Conservation (phyloP, 2,329 filamentous ascomycete genomes). For the Fonsecaea pedrosoi region DNA sequence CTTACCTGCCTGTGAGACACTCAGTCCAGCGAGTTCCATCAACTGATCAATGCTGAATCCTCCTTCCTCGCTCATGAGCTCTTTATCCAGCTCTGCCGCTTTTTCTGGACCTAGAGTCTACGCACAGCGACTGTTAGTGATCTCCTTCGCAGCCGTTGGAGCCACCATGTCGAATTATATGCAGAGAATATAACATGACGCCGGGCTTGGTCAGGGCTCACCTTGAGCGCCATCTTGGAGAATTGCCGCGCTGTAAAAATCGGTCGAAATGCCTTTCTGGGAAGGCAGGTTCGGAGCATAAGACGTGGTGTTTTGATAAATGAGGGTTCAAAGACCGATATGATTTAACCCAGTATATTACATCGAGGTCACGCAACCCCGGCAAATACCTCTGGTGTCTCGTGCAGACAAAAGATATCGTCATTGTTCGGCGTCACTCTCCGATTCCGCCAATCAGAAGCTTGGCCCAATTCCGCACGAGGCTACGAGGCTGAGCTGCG, state of each 20-base stretch:
- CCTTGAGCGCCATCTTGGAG: conserved; percentile 52
- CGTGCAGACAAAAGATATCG: conserved; percentile 14
- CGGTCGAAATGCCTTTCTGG: conserved; percentile 19
- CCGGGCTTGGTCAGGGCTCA: conserved; percentile 30
- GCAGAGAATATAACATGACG: background rate
- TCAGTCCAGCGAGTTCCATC: conserved; percentile 94
- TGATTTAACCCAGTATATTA: too few relatives aligned
- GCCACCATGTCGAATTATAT: background rate
- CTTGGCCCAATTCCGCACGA: conserved; percentile 10
- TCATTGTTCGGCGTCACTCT: conserved; percentile 15
- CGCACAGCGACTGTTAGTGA: background rate
- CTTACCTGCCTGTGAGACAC: conserved; percentile 85
- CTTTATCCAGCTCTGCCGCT: conserved; percentile 85
- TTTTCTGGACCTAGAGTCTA: conserved; percentile 86
- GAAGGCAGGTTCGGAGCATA: conserved; percentile 27
- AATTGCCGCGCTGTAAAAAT: conserved; percentile 26
- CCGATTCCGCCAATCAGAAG: conserved; percentile 33
- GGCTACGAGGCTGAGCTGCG: conserved; percentile 17
- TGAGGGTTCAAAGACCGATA: too few relatives aligned
- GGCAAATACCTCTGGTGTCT: too few relatives aligned
- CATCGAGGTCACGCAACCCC: too few relatives aligned
- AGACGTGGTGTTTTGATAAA: background rate
- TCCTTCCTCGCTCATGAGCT: conserved; percentile 83
- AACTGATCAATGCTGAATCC: conserved; percentile 95
- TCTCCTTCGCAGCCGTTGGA: background rate